A percentile compares a stretch with the other conserved stretches of the same genome.
phyloP scores from a whole-genome alignment of 129 eudicot genomes.

The Saussurea involucrata region DNA sequence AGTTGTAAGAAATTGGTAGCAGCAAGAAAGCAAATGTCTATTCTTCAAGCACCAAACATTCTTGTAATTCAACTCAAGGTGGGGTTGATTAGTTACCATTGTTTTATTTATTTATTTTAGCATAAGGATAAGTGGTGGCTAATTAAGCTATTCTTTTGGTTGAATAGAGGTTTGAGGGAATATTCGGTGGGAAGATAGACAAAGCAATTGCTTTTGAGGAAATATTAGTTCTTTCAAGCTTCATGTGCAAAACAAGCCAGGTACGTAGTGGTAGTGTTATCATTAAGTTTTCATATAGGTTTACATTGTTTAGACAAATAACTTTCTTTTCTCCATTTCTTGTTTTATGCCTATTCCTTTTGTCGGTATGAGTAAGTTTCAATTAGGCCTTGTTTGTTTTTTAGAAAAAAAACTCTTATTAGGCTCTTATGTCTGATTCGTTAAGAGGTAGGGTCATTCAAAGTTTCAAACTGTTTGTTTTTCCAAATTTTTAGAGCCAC shows the following conservation, averaged over 20 bases:
- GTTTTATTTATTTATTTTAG: background rate
- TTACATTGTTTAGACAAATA: background rate
- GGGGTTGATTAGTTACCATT: background rate
- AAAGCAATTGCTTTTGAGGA: conserved; percentile 83
- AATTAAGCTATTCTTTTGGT: conserved; percentile 16
- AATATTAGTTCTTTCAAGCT: conserved; percentile 74
- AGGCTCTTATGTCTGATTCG: no score
- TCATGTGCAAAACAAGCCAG: conserved; percentile 92
- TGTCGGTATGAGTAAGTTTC: background rate
- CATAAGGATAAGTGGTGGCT: conserved; percentile 4
- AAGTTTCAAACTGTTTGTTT: no score
- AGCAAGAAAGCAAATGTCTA: conserved; percentile 96
- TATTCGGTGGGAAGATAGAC: conserved; percentile 83
- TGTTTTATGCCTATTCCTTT: background rate
- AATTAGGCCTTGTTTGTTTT: no score
- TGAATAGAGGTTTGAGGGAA: conserved; percentile 86
- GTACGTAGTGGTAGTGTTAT: conserved; percentile 32
- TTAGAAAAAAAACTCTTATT: no score
- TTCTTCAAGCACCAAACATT: conserved; percentile 90
- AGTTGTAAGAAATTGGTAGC: conserved; percentile 88
- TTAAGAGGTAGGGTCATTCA: no score
- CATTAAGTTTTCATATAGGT: background rate
- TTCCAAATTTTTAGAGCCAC: no score
- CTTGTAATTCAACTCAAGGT: conserved; percentile 96
- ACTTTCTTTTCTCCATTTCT: background rate